Conservation (phyloP, 352 stramenopile species). For the Phytophthora meadii region DNA sequence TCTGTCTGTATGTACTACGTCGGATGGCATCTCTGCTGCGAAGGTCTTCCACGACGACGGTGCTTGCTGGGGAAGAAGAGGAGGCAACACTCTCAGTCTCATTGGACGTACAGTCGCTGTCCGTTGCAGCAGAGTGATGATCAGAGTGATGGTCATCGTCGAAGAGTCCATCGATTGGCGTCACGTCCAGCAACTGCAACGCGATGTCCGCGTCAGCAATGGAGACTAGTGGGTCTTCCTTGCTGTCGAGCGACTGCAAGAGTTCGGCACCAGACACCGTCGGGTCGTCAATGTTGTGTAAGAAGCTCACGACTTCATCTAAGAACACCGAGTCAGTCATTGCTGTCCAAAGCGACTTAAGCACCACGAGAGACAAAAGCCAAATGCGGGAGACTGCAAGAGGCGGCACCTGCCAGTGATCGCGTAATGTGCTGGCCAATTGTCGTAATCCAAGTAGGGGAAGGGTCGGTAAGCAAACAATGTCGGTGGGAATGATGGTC, state of each 20-base stretch:
- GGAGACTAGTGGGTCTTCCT: constrained; percentile 14
- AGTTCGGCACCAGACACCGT: constrained; percentile 18
- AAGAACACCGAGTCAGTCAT: constrained; percentile 32
- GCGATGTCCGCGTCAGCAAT: constrained; percentile 20
- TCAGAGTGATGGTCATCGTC: constrained; percentile 7
- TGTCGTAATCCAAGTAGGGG: constrained; percentile 15
- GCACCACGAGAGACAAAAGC: not conserved
- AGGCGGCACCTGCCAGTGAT: not conserved
- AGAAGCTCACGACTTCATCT: constrained; percentile 33
- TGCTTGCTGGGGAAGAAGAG: constrained; percentile 4
- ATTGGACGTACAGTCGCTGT: constrained; percentile 27
- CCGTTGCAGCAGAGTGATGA: constrained; percentile 6
- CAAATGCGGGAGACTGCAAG: constrained; percentile 27
- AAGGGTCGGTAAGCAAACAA: constrained; percentile 16
- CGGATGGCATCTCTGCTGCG: constrained; percentile 32
- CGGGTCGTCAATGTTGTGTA: constrained; percentile 30
- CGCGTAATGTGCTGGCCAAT: not conserved
- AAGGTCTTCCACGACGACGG: constrained; percentile 16
- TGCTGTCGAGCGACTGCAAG: constrained; percentile 21
- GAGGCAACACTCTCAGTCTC: constrained; percentile 32
- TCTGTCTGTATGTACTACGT: constrained; percentile 31
- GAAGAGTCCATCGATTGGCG: constrained; percentile 21
- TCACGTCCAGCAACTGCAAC: constrained; percentile 29
- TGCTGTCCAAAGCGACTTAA: not conserved
- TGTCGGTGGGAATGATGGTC: not conserved